Evolutionary conservation across 164 flowering plant species (phyloP).

Genomic region (Liriodendron chinense): DNA sequence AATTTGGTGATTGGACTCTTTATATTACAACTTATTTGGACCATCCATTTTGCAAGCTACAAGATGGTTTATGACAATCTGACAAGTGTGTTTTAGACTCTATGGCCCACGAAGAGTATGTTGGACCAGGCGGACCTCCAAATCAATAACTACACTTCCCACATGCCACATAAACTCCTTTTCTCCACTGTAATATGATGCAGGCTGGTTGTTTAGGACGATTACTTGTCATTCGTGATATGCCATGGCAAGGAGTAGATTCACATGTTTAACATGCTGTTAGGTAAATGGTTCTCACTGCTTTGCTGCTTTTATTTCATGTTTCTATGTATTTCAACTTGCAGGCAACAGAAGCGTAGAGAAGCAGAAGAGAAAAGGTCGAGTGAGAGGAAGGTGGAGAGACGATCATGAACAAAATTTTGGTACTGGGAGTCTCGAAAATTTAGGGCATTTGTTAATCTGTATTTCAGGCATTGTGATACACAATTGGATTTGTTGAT

Average conservation of each 20-base stretch:
- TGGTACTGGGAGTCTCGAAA: background rate
- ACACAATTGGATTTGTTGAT: too few species aligned
- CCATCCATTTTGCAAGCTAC: too few species aligned
- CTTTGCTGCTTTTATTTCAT: background rate
- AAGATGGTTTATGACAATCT: too few species aligned
- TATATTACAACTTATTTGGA: too few species aligned
- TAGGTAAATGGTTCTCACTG: background rate
- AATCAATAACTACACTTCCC: too few species aligned
- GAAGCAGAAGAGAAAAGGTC: slow-evolving; percentile 82
- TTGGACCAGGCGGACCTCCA: too few species aligned
- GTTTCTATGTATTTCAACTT: background rate
- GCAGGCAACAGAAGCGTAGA: slow-evolving; percentile 75
- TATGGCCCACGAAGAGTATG: too few species aligned
- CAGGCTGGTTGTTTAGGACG: background rate
- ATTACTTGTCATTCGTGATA: background rate
- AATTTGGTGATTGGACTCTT: too few species aligned
- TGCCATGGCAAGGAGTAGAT: background rate
- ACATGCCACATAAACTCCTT: too few species aligned
- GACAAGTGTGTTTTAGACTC: too few species aligned
- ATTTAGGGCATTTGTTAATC: background rate
- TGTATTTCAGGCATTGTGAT: too few species aligned
- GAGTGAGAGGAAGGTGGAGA: slow-evolving; percentile 57
- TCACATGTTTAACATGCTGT: background rate
- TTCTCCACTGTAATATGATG: too few species aligned
- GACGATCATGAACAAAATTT: slow-evolving; percentile 44